Evolutionary conservation across 2,329 filamentous ascomycete species (phyloP).

Genomic region (Nannizziopsis barbatae): DNA sequence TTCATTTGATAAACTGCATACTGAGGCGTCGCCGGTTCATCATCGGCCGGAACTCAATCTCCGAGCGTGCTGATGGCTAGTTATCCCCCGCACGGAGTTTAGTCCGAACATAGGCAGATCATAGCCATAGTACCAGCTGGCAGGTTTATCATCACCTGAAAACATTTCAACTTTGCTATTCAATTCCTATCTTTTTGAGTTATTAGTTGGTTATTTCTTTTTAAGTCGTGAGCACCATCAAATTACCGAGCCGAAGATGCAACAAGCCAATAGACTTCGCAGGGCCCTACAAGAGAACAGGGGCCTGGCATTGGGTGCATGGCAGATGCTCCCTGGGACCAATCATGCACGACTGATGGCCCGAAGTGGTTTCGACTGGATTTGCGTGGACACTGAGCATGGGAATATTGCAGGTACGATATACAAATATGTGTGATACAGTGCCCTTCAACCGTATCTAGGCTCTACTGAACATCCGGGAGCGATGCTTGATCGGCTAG

Average conservation of each 20-base stretch:
- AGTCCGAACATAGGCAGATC: too few relatives aligned
- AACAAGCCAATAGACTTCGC: slow-evolving; percentile 44
- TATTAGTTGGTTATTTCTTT: too few relatives aligned
- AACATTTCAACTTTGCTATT: too few relatives aligned
- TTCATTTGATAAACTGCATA: too few relatives aligned
- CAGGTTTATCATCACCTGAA: too few relatives aligned
- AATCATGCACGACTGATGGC: slow-evolving; percentile 45
- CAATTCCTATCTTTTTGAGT: too few relatives aligned
- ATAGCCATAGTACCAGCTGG: too few relatives aligned
- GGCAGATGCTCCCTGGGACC: slow-evolving; percentile 48
- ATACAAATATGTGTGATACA: background rate
- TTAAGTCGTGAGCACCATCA: background rate
- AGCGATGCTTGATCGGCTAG: too few relatives aligned
- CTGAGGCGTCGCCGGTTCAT: too few relatives aligned
- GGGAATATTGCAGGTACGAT: slow-evolving; percentile 44
- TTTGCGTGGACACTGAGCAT: slow-evolving; percentile 46
- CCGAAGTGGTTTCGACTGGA: slow-evolving; percentile 43
- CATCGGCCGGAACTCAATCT: too few relatives aligned
- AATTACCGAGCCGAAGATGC: slow-evolving; percentile 31
- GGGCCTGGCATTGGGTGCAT: slow-evolving; percentile 44
- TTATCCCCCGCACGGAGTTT: too few relatives aligned
- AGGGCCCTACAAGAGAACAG: slow-evolving; percentile 39
- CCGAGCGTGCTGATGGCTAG: too few relatives aligned
- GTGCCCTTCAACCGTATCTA: background rate
- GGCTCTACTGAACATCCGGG: background rate